Conservation (phyloP, 2,329 filamentous ascomycete genomes). For the Neofusicoccum laricinum region DNA sequence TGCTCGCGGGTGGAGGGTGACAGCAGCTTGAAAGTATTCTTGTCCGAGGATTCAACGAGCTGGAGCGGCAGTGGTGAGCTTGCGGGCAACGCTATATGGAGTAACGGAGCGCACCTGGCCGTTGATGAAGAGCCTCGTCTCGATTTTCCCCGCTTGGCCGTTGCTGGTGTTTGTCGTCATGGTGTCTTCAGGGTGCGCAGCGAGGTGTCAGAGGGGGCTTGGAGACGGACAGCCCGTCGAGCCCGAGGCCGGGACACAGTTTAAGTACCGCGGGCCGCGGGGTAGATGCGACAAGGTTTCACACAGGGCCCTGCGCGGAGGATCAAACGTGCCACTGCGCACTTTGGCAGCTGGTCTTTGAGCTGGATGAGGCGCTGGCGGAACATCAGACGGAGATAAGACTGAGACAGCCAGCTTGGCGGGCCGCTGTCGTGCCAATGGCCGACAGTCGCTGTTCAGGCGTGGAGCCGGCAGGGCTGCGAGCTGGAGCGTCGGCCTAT, state of each 20-base stretch:
- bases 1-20: slow-evolving; percentile 28
- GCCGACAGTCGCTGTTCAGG: neutral
- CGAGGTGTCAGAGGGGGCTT: neutral
- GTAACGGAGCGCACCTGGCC: neutral
- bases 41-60: slow-evolving; percentile 28
- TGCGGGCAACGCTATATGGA: no score
- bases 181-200: neutral
- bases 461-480: neutral
- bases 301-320: neutral
- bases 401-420: neutral
- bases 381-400: neutral
- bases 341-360: neutral
- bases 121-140: slow-evolving; percentile 15
- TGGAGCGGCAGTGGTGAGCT: slow-evolving; percentile 22
- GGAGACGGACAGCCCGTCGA: neutral
- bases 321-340: neutral
- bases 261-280: neutral
- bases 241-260: neutral
- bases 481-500: neutral
- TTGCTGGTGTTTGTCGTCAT: neutral
- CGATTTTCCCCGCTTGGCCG: neutral
- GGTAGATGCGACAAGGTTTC: neutral
- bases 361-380: neutral
- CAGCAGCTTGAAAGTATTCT: slow-evolving; percentile 26
- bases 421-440: neutral